Evolutionary conservation across 169 alveolate genomes (phyloP).

Genomic region (Perkinsus marinus): DNA sequence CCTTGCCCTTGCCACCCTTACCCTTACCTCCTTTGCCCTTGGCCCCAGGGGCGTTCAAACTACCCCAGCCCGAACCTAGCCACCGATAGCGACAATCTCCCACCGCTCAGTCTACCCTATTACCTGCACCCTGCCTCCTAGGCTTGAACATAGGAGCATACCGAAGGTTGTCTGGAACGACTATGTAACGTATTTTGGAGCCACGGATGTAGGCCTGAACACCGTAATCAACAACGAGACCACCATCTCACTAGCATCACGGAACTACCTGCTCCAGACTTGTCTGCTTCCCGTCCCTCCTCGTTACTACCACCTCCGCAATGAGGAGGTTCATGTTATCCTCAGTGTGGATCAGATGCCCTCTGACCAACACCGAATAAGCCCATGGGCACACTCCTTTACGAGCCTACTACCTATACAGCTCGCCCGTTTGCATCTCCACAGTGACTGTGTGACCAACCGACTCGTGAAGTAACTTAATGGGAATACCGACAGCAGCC

Average conservation of each 20-base stretch:
- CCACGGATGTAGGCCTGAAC: conserved; percentile 55
- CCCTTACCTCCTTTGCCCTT: neutral
- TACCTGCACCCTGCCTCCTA: neutral
- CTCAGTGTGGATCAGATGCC: conserved; percentile 54
- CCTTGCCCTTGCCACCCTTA: neutral
- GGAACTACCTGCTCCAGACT: conserved; percentile 32
- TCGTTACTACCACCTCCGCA: conserved; percentile 65
- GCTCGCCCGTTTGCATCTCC: conserved; percentile 65
- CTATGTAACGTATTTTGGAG: conserved; percentile 62
- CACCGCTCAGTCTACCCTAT: neutral
- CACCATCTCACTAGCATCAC: neutral
- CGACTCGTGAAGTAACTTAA: conserved; percentile 72
- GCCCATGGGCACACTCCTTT: neutral
- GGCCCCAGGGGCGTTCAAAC: neutral
- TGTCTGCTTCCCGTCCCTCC: conserved; percentile 58
- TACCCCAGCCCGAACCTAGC: neutral
- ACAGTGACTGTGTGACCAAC: conserved; percentile 71
- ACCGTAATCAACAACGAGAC: neutral
- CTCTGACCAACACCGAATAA: conserved; percentile 14
- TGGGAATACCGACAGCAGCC: conserved; percentile 54
- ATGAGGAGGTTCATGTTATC: conserved; percentile 70
- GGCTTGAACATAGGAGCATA: conserved; percentile 72
- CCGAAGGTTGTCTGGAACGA: conserved; percentile 73
- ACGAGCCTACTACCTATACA: conserved; percentile 31
- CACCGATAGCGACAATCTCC: neutral